These are phyloP conservation scores for Aspergillus proliferans DNA, from an alignment of 2,329 filamentous ascomycete species.

Conservation along the genomic window DNA sequence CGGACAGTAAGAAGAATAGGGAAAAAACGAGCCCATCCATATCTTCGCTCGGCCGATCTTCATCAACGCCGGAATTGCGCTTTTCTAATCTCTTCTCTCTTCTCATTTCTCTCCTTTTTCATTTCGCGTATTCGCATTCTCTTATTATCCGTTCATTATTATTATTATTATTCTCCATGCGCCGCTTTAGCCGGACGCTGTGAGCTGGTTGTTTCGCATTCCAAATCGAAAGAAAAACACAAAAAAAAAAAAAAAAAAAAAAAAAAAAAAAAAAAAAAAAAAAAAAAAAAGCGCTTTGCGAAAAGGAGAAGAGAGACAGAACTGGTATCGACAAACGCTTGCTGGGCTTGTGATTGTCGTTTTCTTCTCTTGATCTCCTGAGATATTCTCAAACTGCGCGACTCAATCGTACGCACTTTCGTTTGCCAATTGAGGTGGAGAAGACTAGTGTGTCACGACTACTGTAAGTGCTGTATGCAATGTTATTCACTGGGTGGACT, in stretches of 20 bases:
- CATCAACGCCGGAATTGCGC: slow-evolving; percentile 9
- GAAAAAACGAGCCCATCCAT: not conserved
- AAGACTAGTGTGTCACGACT: not conserved
- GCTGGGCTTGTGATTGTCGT: slow-evolving; percentile 24
- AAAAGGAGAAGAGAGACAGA: slow-evolving; percentile 13
- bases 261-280: slow-evolving; percentile 6
- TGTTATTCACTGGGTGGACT: not conserved
- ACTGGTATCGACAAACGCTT: slow-evolving; percentile 21
- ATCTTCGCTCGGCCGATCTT: slow-evolving; percentile 17
- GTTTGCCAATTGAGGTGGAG: not conserved
- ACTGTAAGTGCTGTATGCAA: slow-evolving; percentile 1
- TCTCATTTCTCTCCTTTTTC: slow-evolving; percentile 11
- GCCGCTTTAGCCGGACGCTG: slow-evolving; percentile 31
- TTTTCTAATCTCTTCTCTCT: slow-evolving; percentile 12
- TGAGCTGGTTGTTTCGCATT: slow-evolving; percentile 27
- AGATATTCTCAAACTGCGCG: not conserved
- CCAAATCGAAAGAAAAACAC: slow-evolving; percentile 4
- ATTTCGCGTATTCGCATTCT: slow-evolving; percentile 8
- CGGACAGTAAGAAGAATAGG: not conserved
- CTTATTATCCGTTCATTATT: slow-evolving; percentile 9
- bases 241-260: slow-evolving; percentile 3
- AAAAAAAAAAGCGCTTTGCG: slow-evolving; percentile 1
- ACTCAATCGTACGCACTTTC: not conserved
- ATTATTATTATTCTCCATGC: slow-evolving; percentile 16
- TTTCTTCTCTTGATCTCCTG: slow-evolving; percentile 1